A percentile compares a stretch with the other conserved stretches of the same genome.
Conservation (phyloP, 305 asterid species). For the Rubia peregrina region DNA sequence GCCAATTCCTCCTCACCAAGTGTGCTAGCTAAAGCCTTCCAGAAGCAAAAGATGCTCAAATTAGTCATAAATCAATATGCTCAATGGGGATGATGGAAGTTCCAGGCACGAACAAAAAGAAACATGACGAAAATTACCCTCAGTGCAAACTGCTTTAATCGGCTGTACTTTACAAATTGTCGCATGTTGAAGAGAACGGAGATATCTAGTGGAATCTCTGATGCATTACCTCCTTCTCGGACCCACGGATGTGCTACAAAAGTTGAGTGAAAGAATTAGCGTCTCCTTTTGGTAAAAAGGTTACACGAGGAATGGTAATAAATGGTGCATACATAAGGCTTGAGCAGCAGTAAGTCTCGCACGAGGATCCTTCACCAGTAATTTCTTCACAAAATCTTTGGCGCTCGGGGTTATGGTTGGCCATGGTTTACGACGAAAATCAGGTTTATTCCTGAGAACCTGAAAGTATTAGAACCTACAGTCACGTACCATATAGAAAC, state of each 20-base stretch:
- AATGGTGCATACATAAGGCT: constrained; percentile 67
- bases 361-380: constrained; percentile 83
- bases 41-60: constrained; percentile 5
- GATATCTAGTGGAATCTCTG: constrained; percentile 95
- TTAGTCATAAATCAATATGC: background rate
- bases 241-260: constrained; percentile 97
- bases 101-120: constrained; percentile 10
- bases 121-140: constrained; percentile 44
- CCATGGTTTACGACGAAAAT: constrained; percentile 97
- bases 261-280: constrained; percentile 18
- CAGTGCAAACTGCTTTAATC: constrained; percentile 90
- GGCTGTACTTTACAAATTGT: constrained; percentile 82
- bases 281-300: background rate
- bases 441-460: constrained; percentile 96
- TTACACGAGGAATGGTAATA: background rate
- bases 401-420: constrained; percentile 78
- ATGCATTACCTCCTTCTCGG: constrained; percentile 97
- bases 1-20: constrained; percentile 85
- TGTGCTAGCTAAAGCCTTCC: constrained; percentile 91
- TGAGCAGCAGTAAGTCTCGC: constrained; percentile 99
- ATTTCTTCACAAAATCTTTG: constrained; percentile 88
- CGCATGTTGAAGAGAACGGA: constrained; percentile 90
- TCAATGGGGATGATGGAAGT: constrained; percentile 1
- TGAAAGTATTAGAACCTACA: constrained; percentile 24
- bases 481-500: background rate